phyloP scores from a whole-genome alignment of 352 stramenopile species.

The Globisporangium radiosum region DNA sequence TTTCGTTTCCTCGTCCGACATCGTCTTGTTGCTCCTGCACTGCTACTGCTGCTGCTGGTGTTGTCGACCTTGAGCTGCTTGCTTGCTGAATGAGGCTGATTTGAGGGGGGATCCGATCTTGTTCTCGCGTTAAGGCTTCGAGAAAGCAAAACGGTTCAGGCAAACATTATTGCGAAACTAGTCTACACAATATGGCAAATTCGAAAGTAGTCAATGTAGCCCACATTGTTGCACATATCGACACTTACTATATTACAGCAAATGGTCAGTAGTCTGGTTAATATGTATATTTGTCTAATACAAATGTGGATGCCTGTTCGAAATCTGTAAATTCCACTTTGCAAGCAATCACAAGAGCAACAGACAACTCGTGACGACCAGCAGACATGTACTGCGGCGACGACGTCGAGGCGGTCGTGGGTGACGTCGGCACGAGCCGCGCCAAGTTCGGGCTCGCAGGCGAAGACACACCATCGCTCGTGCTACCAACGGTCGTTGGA shows the following conservation, averaged over 20 bases:
- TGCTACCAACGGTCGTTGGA: constrained; percentile 73
- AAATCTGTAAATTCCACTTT: background rate
- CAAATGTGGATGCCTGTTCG: background rate
- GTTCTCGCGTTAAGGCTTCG: constrained; percentile 1
- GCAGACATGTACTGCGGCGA: constrained; percentile 93
- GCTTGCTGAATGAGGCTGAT: background rate
- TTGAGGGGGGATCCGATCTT: background rate
- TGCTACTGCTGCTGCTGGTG: no score
- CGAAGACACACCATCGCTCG: constrained; percentile 90
- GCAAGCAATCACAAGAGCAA: background rate
- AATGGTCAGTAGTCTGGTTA: no score
- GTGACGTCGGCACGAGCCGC: constrained; percentile 87
- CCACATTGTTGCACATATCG: no score
- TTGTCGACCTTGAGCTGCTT: constrained; percentile 1
- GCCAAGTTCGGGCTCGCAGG: constrained; percentile 94
- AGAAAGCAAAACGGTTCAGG: constrained; percentile 1
- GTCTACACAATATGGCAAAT: no score
- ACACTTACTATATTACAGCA: no score
- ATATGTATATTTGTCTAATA: no score
- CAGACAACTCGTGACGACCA: background rate
- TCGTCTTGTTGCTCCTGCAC: constrained; percentile 6
- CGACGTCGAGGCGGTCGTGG: constrained; percentile 94
- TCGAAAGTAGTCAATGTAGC: no score
- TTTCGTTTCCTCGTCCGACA: constrained; percentile 59
- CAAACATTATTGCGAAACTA: no score